Evolutionary conservation across 2,329 filamentous ascomycete genomes (phyloP).

Genomic region (Xylariaceae sp.): DNA sequence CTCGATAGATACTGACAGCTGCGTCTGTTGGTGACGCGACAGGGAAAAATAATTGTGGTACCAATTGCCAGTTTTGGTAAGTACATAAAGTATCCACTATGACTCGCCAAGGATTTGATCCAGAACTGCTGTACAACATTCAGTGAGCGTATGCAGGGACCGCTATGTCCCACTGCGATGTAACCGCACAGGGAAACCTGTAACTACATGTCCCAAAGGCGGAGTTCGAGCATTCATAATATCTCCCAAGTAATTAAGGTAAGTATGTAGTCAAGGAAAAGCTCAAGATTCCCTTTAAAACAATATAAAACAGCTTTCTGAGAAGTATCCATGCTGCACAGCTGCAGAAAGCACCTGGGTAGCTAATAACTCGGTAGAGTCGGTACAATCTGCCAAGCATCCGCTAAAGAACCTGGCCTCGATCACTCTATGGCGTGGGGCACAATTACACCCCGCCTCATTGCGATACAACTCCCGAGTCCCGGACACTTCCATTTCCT

Average conservation of each 20-base stretch:
- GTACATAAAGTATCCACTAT: too few species aligned
- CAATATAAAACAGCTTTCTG: too few species aligned
- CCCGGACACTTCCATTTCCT: background rate
- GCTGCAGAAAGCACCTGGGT: too few species aligned
- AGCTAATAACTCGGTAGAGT: too few species aligned
- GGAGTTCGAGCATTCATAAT: too few species aligned
- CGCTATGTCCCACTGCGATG: background rate
- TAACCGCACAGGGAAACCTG: background rate
- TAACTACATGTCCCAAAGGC: too few species aligned
- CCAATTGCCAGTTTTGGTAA: background rate
- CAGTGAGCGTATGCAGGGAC: background rate
- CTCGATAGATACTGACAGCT: too few species aligned
- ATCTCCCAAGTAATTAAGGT: too few species aligned
- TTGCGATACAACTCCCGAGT: background rate
- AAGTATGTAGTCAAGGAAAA: too few species aligned
- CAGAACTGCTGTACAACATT: slow-evolving; percentile 3
- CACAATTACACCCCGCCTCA: background rate
- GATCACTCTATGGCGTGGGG: background rate
- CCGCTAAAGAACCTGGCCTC: background rate
- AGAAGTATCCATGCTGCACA: too few species aligned
- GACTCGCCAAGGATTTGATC: slow-evolving; percentile 3
- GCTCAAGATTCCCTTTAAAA: too few species aligned
- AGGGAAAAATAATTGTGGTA: background rate
- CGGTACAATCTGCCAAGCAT: too few species aligned
- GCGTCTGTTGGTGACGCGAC: background rate